A percentile compares a stretch with the other conserved stretches of the same genome.
These are phyloP conservation scores for Volvox reticuliferus DNA, from an alignment of 139 green algal species.

Conservation along the genomic window DNA sequence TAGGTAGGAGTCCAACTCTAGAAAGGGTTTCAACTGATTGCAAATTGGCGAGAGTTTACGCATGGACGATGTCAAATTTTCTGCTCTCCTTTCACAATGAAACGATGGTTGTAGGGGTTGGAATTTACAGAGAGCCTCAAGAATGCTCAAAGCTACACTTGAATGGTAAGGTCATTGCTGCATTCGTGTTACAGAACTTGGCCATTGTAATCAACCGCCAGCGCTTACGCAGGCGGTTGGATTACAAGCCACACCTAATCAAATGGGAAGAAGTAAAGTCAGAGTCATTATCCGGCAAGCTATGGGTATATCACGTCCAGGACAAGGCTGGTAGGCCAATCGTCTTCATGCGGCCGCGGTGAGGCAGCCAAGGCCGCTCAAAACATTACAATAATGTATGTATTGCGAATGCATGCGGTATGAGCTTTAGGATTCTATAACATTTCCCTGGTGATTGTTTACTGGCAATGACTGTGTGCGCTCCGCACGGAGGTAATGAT, in stretches of 20 bases:
- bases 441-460: too few species aligned
- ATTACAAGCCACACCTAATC: constrained; percentile 78
- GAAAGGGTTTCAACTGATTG: background rate
- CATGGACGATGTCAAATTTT: background rate
- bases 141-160: constrained; percentile 78
- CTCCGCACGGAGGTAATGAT: too few species aligned
- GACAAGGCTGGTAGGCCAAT: constrained; percentile 81
- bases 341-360: constrained; percentile 86
- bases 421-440: too few species aligned
- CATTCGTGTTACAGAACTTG: background rate
- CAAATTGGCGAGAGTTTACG: background rate
- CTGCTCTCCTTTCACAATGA: background rate
- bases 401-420: too few species aligned
- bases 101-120: constrained; percentile 59
- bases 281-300: constrained; percentile 78
- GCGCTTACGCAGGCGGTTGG: constrained; percentile 68
- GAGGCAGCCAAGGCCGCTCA: background rate
- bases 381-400: too few species aligned
- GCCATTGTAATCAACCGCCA: background rate
- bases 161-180: constrained; percentile 64
- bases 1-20: constrained; percentile 22
- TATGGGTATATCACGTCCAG: constrained; percentile 66
- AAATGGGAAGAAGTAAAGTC: constrained; percentile 70
- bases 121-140: constrained; percentile 75
- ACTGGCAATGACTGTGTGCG: too few species aligned